These are phyloP conservation scores for Schizosaccharomyces lindneri DNA, from an alignment of 805 yeast species.

Conservation along the genomic window DNA sequence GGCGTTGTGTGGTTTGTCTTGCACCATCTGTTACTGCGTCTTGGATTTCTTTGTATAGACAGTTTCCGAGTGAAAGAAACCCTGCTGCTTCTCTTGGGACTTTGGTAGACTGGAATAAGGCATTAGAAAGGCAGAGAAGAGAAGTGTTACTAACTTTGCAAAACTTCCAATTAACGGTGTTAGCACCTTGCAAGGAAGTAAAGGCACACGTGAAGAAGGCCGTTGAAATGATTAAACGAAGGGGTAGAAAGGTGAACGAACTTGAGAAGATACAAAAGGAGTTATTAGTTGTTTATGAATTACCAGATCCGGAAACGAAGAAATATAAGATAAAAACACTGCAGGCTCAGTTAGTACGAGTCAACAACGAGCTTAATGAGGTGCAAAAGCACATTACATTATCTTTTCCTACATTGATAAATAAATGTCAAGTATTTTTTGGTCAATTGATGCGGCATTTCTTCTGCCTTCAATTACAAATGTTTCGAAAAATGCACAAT, in stretches of 20 bases:
- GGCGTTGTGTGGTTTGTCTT: not conserved
- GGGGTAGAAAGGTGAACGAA: not conserved
- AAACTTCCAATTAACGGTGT: not conserved
- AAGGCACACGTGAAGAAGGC: not conserved
- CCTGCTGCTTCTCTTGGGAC: not conserved
- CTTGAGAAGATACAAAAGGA: not conserved
- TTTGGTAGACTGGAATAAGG: not conserved
- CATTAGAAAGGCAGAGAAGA: not conserved
- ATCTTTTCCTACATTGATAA: not conserved
- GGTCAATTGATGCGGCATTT: not conserved
- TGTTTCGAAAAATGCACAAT: not conserved
- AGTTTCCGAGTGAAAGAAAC: not conserved
- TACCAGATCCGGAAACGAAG: not conserved
- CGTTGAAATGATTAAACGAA: not conserved
- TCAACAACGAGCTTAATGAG: not conserved
- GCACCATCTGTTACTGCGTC: not conserved
- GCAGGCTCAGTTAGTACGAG: not conserved
- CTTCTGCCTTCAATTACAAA: not conserved
- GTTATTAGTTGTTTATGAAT: not conserved
- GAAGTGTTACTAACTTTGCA: not conserved
- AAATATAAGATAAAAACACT: not conserved
- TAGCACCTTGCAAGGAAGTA: constrained; percentile 1
- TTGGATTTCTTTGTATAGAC: not conserved
- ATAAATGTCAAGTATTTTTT: not conserved
- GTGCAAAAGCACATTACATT: not conserved